Evolutionary conservation across 1,139 yeast species (phyloP).

Genomic region (Candida dubliniensis): DNA sequence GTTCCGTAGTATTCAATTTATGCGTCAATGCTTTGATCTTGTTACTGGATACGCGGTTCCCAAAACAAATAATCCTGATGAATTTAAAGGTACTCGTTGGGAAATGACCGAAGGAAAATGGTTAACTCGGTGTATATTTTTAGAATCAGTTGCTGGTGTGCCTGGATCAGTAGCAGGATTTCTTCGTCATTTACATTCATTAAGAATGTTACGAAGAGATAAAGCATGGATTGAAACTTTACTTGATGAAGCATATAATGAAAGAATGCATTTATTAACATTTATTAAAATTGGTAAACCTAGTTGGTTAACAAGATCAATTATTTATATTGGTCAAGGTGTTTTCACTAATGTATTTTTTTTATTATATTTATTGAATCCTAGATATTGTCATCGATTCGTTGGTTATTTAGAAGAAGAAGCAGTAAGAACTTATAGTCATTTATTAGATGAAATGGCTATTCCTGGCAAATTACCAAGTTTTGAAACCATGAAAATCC

Average conservation of each 20-base stretch:
- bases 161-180: slow-evolving; percentile 80
- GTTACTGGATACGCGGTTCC: slow-evolving; percentile 68
- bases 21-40: slow-evolving; percentile 56
- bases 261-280: slow-evolving; percentile 73
- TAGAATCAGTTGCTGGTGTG: slow-evolving; percentile 76
- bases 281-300: slow-evolving; percentile 69
- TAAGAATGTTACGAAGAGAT: slow-evolving; percentile 62
- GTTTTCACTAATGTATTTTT: slow-evolving; percentile 69
- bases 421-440: slow-evolving; percentile 73
- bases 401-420: slow-evolving; percentile 82
- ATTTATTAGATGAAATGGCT: slow-evolving; percentile 54
- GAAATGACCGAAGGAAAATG: slow-evolving; percentile 65
- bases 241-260: slow-evolving; percentile 76
- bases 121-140: slow-evolving; percentile 66
- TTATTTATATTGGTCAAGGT: slow-evolving; percentile 69
- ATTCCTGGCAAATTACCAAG: slow-evolving; percentile 54
- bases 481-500: slow-evolving; percentile 46
- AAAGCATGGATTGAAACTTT: slow-evolving; percentile 78
- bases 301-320: slow-evolving; percentile 53
- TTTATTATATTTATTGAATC: slow-evolving; percentile 56
- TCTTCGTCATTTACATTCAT: slow-evolving; percentile 62
- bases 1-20: slow-evolving; percentile 39
- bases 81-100: slow-evolving; percentile 47
- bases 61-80: slow-evolving; percentile 21
- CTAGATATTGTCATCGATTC: slow-evolving; percentile 70